Evolutionary conservation across 257 asterid genomes (phyloP).

Genomic region (Eustoma russellianum): DNA sequence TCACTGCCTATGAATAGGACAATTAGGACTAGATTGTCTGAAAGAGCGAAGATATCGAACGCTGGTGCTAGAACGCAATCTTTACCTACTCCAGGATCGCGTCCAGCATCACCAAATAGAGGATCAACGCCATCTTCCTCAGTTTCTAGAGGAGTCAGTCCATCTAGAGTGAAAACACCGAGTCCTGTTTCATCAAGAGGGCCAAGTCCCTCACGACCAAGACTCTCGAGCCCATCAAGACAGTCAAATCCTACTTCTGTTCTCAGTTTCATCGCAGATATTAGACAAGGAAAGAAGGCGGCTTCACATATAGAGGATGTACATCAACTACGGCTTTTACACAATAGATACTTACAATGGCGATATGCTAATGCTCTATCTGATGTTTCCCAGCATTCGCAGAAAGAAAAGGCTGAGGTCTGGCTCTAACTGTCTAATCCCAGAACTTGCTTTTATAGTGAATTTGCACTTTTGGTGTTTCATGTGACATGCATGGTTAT

Average conservation of each 20-base stretch:
- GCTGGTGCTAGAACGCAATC: conserved; percentile 44
- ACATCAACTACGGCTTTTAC: conserved; percentile 63
- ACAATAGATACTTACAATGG: conserved; percentile 92
- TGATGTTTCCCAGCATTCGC: conserved; percentile 37
- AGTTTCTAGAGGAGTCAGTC: conserved; percentile 51
- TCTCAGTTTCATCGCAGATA: conserved; percentile 70
- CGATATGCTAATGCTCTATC: conserved; percentile 60
- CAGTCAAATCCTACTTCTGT: conserved; percentile 63
- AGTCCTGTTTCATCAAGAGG: conserved; percentile 47
- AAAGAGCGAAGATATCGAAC: conserved; percentile 27
- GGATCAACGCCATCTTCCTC: conserved; percentile 25
- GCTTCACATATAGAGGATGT: conserved; percentile 66
- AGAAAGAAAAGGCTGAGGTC: conserved; percentile 72
- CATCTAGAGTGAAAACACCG: conserved; percentile 35
- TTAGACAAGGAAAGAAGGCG: conserved; percentile 60
- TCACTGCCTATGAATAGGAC: conserved; percentile 26
- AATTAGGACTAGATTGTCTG: conserved; percentile 35
- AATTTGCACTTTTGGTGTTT: conserved; percentile 3
- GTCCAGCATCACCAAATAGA: conserved; percentile 49
- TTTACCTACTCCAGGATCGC: conserved; percentile 36
- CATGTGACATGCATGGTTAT: background rate
- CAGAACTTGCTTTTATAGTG: background rate
- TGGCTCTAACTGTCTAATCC: conserved; percentile 8
- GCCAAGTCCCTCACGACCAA: conserved; percentile 57
- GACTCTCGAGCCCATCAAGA: conserved; percentile 73